Base-by-base conservation (phyloP, 257 asterid species). In the Ehretia macrophylla region DNA sequence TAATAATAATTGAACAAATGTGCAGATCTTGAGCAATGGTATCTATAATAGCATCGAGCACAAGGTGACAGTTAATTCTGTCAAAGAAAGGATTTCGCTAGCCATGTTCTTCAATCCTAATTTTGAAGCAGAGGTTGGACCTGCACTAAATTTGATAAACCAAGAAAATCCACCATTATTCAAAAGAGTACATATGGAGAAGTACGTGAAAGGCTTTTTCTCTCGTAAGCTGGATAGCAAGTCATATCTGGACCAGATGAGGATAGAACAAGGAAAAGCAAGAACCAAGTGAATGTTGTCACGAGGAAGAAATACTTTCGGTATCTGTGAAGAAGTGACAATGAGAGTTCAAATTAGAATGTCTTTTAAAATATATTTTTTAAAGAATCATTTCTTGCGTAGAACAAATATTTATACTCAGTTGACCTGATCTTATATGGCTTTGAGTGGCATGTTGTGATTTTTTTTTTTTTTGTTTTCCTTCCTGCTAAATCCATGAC, bases 21-120 rank as follows among this genome's bases (percentile, higher is more conserved):
- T 69, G 63, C 77, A 87, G 90, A 75, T 87, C 39, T 14, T 83
- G 19, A 87, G 94, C 78, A 87, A 87, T 60, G 96, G 94, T 1
- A 22, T 77, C 49, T 87, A 78, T 62, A 80, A 73, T 68, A 87
- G 94, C 75, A 61, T 78, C 17, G 95, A 81, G 83, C 95, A 86
- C 18, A 68, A 84, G 32, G 92, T 76, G 10, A 54, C 74, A 0
- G 87, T 86, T 58, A 84, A 84, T 55, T 54, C 83, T 4, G 77
- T 58, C 56, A 76, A 78, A 71, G 92, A 81, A 55, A 81, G 90
- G 68, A 81, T 77, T 14, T 72, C 81, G 3, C 9, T 86, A 0
- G 93, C 80, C 10, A 75, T 84, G 85, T 87, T 84, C 64, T 84
- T 78, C 73, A 78, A 71, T 77, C 86, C 94, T 12, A 82, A 73